Evolutionary conservation across 2,329 filamentous ascomycete species (phyloP).

Genomic region (Grosmannia huntii): DNA sequence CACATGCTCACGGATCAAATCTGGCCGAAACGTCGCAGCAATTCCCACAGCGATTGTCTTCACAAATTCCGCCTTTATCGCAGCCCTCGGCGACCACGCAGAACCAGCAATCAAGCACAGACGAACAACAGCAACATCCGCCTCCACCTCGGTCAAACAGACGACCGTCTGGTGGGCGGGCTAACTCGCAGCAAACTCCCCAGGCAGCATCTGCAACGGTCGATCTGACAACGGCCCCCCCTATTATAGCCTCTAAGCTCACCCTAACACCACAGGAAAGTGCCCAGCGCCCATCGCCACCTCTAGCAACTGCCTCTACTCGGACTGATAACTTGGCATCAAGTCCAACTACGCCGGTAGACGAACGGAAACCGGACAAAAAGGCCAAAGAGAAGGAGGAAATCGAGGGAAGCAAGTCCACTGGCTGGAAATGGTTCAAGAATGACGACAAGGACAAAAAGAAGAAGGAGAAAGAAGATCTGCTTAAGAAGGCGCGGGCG

Average conservation of each 20-base stretch:
- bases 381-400: conserved; percentile 61
- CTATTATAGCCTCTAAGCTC: conserved; percentile 10
- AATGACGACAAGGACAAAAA: conserved; percentile 67
- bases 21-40: conserved; percentile 15
- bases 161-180: conserved; percentile 12
- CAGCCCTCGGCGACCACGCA: conserved; percentile 11
- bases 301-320: conserved; percentile 53
- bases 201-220: conserved; percentile 5
- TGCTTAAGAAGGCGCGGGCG: conserved; percentile 42
- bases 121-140: conserved; percentile 12
- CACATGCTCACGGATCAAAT: not conserved
- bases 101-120: conserved; percentile 10
- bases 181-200: conserved; percentile 1
- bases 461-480: conserved; percentile 48
- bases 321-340: conserved; percentile 69
- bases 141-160: conserved; percentile 20
- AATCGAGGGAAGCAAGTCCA: conserved; percentile 57
- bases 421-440: conserved; percentile 72
- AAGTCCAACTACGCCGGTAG: conserved; percentile 56
- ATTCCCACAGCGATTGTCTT: conserved; percentile 43
- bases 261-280: conserved; percentile 50
- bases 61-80: conserved; percentile 34
- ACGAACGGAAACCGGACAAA: conserved; percentile 64
- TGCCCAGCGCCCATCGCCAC: conserved; percentile 49
- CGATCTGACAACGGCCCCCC: not conserved